Evolutionary conservation across 2,329 filamentous ascomycete genomes (phyloP).

Genomic region (Albifimbria verrucaria): DNA sequence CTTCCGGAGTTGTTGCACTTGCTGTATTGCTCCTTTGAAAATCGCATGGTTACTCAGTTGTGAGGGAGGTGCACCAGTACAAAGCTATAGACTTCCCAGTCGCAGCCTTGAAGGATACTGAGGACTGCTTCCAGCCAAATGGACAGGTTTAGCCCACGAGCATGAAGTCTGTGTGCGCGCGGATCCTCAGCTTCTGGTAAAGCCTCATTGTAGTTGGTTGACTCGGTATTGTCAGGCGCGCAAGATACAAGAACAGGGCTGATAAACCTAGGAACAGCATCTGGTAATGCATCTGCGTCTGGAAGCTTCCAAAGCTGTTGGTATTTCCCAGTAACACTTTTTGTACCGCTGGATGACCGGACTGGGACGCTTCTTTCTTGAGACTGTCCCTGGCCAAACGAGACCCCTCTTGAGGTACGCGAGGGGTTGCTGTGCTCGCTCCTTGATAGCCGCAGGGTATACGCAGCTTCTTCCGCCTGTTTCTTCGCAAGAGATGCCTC

Average conservation of each 20-base stretch:
- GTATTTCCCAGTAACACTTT: slow-evolving; percentile 32
- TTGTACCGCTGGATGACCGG: slow-evolving; percentile 38
- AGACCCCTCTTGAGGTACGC: slow-evolving; percentile 47
- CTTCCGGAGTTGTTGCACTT: slow-evolving; percentile 72
- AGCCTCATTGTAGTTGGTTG: slow-evolving; percentile 11
- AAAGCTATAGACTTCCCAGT: slow-evolving; percentile 94
- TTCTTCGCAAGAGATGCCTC: slow-evolving; percentile 50
- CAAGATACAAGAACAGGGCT: slow-evolving; percentile 50
- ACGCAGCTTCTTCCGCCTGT: slow-evolving; percentile 48
- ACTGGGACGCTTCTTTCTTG: slow-evolving; percentile 38
- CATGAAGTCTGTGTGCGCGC: slow-evolving; percentile 23
- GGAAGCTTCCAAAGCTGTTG: slow-evolving; percentile 57
- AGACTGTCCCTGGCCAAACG: slow-evolving; percentile 45
- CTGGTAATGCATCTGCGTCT: slow-evolving; percentile 54
- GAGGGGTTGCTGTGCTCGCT: slow-evolving; percentile 36
- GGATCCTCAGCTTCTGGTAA: slow-evolving; percentile 8
- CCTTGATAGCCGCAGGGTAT: slow-evolving; percentile 40
- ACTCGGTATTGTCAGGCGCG: slow-evolving; percentile 3
- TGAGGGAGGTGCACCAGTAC: slow-evolving; percentile 80
- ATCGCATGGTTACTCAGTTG: slow-evolving; percentile 88
- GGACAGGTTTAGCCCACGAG: slow-evolving; percentile 54
- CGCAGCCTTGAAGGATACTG: slow-evolving; percentile 67
- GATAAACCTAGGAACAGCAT: slow-evolving; percentile 38
- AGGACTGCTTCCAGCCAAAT: slow-evolving; percentile 77
- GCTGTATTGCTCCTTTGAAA: slow-evolving; percentile 69